Evolutionary conservation across 345 rosid genomes (phyloP).

Genomic region (Acer yangbiense): DNA sequence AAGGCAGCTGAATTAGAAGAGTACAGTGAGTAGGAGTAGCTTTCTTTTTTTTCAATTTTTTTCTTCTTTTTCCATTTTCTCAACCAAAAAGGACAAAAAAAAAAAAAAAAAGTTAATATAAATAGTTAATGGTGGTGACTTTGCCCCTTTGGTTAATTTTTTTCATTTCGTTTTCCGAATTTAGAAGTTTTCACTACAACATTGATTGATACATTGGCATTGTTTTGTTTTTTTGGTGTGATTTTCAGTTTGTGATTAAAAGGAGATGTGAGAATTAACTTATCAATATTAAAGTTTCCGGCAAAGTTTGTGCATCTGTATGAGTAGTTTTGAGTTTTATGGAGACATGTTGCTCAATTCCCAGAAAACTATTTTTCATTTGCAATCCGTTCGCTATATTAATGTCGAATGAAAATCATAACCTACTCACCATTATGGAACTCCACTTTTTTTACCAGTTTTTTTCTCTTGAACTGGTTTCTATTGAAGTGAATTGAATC

Average conservation of each 20-base stretch:
- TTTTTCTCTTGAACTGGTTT: too few relatives aligned
- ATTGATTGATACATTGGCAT: constrained; percentile 11
- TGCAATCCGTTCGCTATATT: not conserved
- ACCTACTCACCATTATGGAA: too few relatives aligned
- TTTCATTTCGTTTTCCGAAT: not conserved
- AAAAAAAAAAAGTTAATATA: constrained; percentile 32
- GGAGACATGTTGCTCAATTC: not conserved
- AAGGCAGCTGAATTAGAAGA: constrained; percentile 33
- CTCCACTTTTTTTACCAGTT: too few relatives aligned
- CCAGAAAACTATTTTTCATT: not conserved
- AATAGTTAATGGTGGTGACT: constrained; percentile 38
- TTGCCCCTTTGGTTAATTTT: constrained; percentile 29
- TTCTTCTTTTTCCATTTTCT: not conserved
- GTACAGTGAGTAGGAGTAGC: constrained; percentile 43
- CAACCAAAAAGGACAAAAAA: not conserved
- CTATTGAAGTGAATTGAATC: too few relatives aligned
- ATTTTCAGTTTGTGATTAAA: constrained; percentile 28
- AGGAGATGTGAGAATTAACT: constrained; percentile 13
- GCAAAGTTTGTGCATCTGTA: not conserved
- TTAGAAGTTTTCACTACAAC: constrained; percentile 21
- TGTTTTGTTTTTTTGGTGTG: constrained; percentile 22
- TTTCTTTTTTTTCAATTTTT: not conserved
- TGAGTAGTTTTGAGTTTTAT: not conserved
- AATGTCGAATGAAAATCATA: too few relatives aligned
- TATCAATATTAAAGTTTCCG: not conserved